Evolutionary conservation across 306 rosid species (phyloP).

Genomic region (Cucumis melo): DNA sequence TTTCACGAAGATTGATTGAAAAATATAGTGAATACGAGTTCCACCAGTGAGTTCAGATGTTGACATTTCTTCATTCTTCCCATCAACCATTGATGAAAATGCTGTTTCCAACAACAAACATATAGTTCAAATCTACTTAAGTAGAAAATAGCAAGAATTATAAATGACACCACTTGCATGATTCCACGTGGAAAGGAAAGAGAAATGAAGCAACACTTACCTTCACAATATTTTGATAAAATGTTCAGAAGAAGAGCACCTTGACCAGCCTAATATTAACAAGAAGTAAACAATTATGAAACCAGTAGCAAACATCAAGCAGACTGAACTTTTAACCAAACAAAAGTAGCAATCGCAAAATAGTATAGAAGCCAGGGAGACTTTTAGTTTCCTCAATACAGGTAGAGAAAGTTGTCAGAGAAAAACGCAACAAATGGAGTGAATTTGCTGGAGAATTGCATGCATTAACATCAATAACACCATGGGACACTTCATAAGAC

Average conservation of each 20-base stretch:
- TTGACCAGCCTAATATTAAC: constrained; percentile 70
- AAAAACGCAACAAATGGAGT: not conserved
- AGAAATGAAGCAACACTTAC: constrained; percentile 24
- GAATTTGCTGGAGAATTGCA: not conserved
- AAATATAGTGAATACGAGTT: constrained; percentile 88
- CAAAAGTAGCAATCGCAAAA: not conserved
- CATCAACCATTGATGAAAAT: constrained; percentile 90
- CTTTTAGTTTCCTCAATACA: not conserved
- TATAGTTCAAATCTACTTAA: not conserved
- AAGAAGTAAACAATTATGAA: constrained; percentile 4
- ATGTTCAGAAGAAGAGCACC: constrained; percentile 94
- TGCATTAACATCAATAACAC: not conserved
- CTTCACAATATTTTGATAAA: constrained; percentile 89
- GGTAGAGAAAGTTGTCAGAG: not conserved
- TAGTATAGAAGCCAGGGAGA: not conserved
- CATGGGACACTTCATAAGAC: not conserved
- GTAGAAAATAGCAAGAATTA: not conserved
- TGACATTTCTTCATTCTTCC: constrained; percentile 95
- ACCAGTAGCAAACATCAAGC: constrained; percentile 4
- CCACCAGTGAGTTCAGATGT: constrained; percentile 92
- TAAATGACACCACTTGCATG: not conserved
- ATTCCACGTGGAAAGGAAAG: constrained; percentile 8
- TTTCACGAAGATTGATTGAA: constrained; percentile 80
- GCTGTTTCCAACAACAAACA: constrained; percentile 38
- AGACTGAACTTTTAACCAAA: not conserved